Percentiles rank a stretch among this genome's conserved stretches.
Conservation (phyloP, 208 protist genomes). For the Acanthamoeba triangularis region DNA sequence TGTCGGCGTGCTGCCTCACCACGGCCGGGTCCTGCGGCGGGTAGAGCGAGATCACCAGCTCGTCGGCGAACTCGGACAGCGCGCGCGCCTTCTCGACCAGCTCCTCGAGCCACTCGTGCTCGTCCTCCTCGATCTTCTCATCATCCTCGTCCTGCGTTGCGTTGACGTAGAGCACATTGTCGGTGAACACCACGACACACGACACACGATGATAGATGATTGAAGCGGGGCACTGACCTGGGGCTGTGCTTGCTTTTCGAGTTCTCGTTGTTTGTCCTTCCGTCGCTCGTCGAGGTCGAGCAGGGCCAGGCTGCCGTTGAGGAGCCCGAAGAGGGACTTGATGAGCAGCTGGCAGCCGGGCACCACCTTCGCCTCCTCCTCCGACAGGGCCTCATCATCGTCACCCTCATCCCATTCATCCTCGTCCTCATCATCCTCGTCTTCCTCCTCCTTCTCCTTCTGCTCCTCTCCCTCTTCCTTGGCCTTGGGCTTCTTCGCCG, state of each 20-base stretch:
- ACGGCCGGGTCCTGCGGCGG: constrained; percentile 19
- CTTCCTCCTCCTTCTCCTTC: constrained; percentile 10
- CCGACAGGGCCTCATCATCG: constrained; percentile 28
- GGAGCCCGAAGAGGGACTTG: constrained; percentile 56
- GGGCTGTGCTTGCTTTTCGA: not conserved
- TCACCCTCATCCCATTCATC: constrained; percentile 27
- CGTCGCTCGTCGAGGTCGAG: constrained; percentile 57
- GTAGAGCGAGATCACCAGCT: constrained; percentile 58
- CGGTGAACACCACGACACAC: not conserved
- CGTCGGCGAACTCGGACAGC: constrained; percentile 35
- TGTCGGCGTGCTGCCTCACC: constrained; percentile 8
- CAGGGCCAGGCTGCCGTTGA: constrained; percentile 49
- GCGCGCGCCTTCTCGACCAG: constrained; percentile 22
- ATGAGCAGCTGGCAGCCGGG: constrained; percentile 61
- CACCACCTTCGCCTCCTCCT: constrained; percentile 60
- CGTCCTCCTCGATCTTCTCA: not conserved
- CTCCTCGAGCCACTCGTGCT: constrained; percentile 44
- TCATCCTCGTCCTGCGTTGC: not conserved
- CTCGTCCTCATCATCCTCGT: constrained; percentile 27
- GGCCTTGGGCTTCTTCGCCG: not conserved
- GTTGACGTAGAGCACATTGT: not conserved
- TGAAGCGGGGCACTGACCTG: not conserved
- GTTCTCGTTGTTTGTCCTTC: constrained; percentile 51
- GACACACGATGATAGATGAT: not conserved
- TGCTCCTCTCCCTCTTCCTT: not conserved